Evolutionary conservation across 805 yeast species (phyloP).

Genomic region (Ascoidea asiatica): DNA sequence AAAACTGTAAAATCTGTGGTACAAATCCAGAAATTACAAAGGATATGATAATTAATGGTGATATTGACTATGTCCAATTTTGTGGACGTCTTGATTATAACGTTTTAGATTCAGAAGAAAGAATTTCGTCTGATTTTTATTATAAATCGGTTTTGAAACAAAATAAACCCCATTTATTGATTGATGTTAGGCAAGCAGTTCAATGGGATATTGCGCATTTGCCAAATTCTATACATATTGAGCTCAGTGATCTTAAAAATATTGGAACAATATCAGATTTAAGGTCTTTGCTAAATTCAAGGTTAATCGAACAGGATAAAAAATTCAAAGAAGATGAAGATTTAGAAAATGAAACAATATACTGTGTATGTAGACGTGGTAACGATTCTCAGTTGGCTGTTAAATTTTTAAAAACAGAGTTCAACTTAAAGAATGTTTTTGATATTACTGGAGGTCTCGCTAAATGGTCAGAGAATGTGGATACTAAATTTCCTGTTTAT

Average conservation of each 20-base stretch:
- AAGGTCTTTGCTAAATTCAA: conserved; percentile 8
- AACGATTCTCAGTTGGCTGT: conserved; percentile 83
- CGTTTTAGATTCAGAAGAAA: conserved; percentile 28
- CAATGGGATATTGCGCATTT: conserved; percentile 62
- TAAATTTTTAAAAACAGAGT: conserved; percentile 33
- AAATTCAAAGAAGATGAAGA: conserved; percentile 14
- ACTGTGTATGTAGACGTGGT: conserved; percentile 75
- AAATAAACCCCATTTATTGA: conserved; percentile 18
- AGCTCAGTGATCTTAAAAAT: conserved; percentile 35
- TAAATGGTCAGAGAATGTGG: conserved; percentile 51
- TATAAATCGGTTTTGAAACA: conserved; percentile 7
- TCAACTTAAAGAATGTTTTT: conserved; percentile 33
- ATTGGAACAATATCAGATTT: conserved; percentile 20
- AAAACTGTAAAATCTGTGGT: conserved; percentile 54
- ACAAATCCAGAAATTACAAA: conserved; percentile 33
- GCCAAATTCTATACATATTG: conserved; percentile 46
- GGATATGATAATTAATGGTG: conserved; percentile 29
- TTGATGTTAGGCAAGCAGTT: conserved; percentile 74
- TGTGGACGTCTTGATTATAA: conserved; percentile 51
- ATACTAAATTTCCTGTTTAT: conserved; percentile 49
- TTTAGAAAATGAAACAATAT: conserved; percentile 20
- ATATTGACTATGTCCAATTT: conserved; percentile 52
- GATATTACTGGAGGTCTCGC: conserved; percentile 74
- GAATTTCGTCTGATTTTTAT: conserved; percentile 32
- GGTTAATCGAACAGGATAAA: no score